phyloP scores from a whole-genome alignment of 2,329 filamentous ascomycete genomes.

The Parastagonospora avenae region DNA sequence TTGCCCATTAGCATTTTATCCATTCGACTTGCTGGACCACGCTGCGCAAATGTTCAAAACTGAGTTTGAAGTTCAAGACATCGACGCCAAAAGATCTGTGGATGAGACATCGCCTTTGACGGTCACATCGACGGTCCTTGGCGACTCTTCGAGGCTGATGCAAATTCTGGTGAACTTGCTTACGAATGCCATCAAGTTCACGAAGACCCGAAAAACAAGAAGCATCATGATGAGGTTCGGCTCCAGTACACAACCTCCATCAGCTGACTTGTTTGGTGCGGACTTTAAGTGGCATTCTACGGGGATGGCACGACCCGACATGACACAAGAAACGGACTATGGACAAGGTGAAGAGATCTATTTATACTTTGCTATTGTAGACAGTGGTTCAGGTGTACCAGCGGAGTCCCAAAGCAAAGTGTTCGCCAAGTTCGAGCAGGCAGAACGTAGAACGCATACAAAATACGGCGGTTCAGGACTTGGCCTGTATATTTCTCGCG shows the following conservation, averaged over 20 bases:
- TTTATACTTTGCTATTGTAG: slow-evolving; percentile 10
- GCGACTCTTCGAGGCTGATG: slow-evolving; percentile 20
- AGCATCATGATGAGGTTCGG: slow-evolving; percentile 17
- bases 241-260: slow-evolving; percentile 6
- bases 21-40: slow-evolving; percentile 18
- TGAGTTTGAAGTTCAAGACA: slow-evolving; percentile 19
- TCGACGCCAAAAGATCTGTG: slow-evolving; percentile 10
- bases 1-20: slow-evolving; percentile 21
- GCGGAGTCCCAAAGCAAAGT: slow-evolving; percentile 7
- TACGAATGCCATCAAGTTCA: slow-evolving; percentile 42
- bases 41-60: slow-evolving; percentile 30
- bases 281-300: slow-evolving; percentile 9
- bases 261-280: slow-evolving; percentile 6
- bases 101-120: slow-evolving; percentile 12
- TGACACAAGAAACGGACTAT: slow-evolving; percentile 6
- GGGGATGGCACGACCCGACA: slow-evolving; percentile 4
- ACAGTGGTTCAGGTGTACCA: slow-evolving; percentile 6
- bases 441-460: slow-evolving; percentile 20
- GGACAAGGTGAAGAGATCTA: slow-evolving; percentile 6
- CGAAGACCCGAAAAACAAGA: slow-evolving; percentile 16
- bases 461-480: background rate
- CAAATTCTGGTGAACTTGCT: slow-evolving; percentile 38
- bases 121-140: slow-evolving; percentile 15
- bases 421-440: slow-evolving; percentile 11
- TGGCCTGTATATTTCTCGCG: slow-evolving; percentile 1